Base-by-base conservation (phyloP, 352 stramenopile genomes). In the Phytopythium cucurbitacearum region DNA sequence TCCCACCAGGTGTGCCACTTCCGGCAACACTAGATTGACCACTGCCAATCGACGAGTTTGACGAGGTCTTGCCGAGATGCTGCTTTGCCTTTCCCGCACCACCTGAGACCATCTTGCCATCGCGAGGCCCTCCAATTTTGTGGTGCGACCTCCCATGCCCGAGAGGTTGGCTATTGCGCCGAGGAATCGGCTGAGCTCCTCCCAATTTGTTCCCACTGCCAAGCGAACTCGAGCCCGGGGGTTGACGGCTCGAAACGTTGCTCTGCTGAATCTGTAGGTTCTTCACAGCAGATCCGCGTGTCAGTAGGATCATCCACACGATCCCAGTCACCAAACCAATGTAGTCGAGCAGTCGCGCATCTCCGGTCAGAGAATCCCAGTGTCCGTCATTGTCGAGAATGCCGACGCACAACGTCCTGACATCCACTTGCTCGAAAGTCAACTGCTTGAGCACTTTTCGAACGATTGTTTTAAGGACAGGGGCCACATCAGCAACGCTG, bases 181-280 rank as follows among this genome's bases (percentile, higher is more conserved):
- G 73, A 56, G 74, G 66, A 36, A 88, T 85, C 13, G 71, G 56
- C 48, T 87, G 74, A 28, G 79, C 67, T 4, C 66, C 72, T 13
- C 66, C 61, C 48, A 75, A 69, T 44, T 82, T 87, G n/a, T 78
- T 67, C 21, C 65, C 63, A 32, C 67, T 54, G 3, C 67, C 65
- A 8, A 83, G 49, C 12, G 59, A 35, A 52, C 49, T 70, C 1
- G 70, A 62, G 13, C 65, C 63, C 37, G 69, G 48, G 3, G 60
- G 55, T 49, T 76, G 70, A 41, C 71, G 67, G 9, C 64, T 71
- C 5, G 50, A 43, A 5, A 63, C 53, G 59, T 81, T 90, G 3
- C 73, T 82, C 50, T 89, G 79, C 44, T 92, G 82, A 28, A 94
- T 85, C 56, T 95, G 82, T n/a, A 95, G 65, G 34, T 80, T 95